These are phyloP conservation scores for Mycena maculata DNA, from an alignment of 768 basidiomycete genomes.

Conservation along the genomic window DNA sequence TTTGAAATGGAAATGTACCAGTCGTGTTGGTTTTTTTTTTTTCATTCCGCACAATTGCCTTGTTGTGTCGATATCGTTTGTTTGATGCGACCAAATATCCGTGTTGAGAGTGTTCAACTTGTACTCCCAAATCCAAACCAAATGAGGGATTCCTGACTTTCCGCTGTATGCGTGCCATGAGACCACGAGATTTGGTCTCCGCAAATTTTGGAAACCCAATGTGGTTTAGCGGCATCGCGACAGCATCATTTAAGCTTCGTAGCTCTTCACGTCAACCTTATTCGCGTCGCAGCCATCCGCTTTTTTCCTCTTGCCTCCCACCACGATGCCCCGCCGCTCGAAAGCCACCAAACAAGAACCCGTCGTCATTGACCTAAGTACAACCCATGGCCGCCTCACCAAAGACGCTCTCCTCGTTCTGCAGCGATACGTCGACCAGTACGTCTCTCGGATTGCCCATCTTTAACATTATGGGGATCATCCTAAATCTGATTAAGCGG, in stretches of 20 bases:
- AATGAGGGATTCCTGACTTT: no score
- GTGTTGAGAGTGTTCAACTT: no score
- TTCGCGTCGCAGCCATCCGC: no score
- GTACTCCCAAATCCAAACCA: no score
- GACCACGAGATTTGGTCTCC: no score
- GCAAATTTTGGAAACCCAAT: no score
- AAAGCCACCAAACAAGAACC: conserved; percentile 15
- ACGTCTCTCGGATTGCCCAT: not conserved
- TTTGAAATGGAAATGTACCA: not conserved
- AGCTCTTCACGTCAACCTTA: no score
- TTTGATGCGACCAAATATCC: conserved; percentile 2
- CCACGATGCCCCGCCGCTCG: conserved; percentile 10
- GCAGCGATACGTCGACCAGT: conserved; percentile 28
- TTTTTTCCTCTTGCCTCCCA: not conserved
- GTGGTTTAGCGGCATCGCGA: not conserved
- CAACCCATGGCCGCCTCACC: conserved; percentile 18
- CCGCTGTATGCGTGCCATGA: no score
- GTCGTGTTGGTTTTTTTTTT: no score
- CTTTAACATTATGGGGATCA: no score
- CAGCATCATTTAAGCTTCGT: not conserved
- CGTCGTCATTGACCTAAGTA: conserved; percentile 5
- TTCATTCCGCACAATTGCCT: conserved; percentile 8
- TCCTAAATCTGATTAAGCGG: conserved; percentile 15
- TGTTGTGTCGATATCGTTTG: conserved; percentile 11
- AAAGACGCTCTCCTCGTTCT: conserved; percentile 22